Evolutionary conservation across 2,329 filamentous ascomycete species (phyloP).

Genomic region (Purpureocillium lavendulum): DNA sequence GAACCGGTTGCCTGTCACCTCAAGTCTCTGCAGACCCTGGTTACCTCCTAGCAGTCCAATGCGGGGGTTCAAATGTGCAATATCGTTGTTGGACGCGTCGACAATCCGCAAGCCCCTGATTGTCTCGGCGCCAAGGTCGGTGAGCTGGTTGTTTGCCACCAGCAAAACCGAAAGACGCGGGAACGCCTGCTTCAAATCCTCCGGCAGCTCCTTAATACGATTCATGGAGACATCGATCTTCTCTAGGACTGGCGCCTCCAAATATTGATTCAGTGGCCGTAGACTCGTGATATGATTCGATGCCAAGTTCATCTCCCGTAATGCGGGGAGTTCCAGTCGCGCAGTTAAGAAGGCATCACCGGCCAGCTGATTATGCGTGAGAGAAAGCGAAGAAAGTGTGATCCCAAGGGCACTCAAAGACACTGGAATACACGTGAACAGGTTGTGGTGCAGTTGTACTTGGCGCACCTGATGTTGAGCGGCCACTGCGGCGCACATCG

Average conservation of each 20-base stretch:
- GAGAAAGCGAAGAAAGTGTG: slow-evolving; percentile 61
- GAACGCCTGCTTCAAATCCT: slow-evolving; percentile 54
- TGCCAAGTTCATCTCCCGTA: slow-evolving; percentile 70
- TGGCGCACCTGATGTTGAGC: slow-evolving; percentile 42
- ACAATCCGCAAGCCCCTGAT: slow-evolving; percentile 68
- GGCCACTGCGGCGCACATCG: slow-evolving; percentile 47
- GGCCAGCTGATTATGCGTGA: slow-evolving; percentile 67
- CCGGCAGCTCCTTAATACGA: slow-evolving; percentile 63
- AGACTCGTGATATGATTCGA: slow-evolving; percentile 68
- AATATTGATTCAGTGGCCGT: slow-evolving; percentile 52
- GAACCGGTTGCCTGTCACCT: slow-evolving; percentile 81
- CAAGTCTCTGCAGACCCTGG: slow-evolving; percentile 53
- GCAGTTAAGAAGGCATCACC: slow-evolving; percentile 58
- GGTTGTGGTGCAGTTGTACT: slow-evolving; percentile 70
- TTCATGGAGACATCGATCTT: slow-evolving; percentile 79
- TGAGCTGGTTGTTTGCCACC: slow-evolving; percentile 71
- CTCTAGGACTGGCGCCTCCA: slow-evolving; percentile 67
- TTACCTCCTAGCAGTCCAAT: slow-evolving; percentile 67
- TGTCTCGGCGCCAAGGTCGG: slow-evolving; percentile 62
- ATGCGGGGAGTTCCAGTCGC: slow-evolving; percentile 58
- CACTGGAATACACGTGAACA: slow-evolving; percentile 60
- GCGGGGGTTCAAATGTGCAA: slow-evolving; percentile 70
- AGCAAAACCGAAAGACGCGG: slow-evolving; percentile 64
- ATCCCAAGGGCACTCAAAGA: slow-evolving; percentile 64
- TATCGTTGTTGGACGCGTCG: slow-evolving; percentile 79